Evolutionary conservation across 2,329 filamentous ascomycete genomes (phyloP).

Genomic region (Lachnellula suecica): DNA sequence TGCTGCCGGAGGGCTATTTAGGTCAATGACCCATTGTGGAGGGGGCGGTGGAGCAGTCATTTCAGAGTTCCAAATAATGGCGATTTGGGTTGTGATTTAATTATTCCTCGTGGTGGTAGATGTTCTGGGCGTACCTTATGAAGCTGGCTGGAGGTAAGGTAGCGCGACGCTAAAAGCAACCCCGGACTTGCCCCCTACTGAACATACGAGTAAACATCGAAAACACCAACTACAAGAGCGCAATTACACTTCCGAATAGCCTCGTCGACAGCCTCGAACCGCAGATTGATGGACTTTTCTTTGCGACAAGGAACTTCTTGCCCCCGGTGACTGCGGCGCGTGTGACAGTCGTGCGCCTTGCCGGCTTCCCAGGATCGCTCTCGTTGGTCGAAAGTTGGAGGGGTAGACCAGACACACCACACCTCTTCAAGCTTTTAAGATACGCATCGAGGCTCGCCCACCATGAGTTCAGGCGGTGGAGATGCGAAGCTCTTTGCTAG

Average conservation of each 20-base stretch:
- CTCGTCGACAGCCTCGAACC: conserved; percentile 5
- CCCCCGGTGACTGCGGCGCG: conserved; percentile 25
- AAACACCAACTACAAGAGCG: conserved; percentile 3
- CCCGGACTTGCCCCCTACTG: conserved; percentile 21
- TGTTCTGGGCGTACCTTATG: not conserved
- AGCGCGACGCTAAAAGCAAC: conserved; percentile 12
- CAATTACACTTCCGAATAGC: conserved; percentile 2
- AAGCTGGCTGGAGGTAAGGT: conserved; percentile 1
- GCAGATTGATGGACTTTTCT: conserved; percentile 23
- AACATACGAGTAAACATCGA: conserved; percentile 3
- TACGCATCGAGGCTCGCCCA: conserved; percentile 21
- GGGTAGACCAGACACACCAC: conserved; percentile 22
- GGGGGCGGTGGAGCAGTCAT: conserved; percentile 43
- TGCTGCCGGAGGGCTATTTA: conserved; percentile 67
- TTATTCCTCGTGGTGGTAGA: not conserved
- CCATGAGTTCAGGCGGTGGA: conserved; percentile 61
- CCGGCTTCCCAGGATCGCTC: conserved; percentile 20
- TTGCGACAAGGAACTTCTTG: conserved; percentile 16
- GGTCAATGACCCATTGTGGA: conserved; percentile 81
- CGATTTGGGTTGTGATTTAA: not conserved
- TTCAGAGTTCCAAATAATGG: conserved; percentile 20
- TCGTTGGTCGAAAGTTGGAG: conserved; percentile 30
- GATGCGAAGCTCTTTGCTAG: conserved; percentile 99
- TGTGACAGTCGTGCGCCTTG: conserved; percentile 25
- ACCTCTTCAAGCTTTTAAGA: not conserved